Percentiles rank a stretch among this genome's conserved stretches.
These are phyloP conservation scores for Dipteronia sinensis DNA, from an alignment of 345 rosid genomes.

Conservation along the genomic window DNA sequence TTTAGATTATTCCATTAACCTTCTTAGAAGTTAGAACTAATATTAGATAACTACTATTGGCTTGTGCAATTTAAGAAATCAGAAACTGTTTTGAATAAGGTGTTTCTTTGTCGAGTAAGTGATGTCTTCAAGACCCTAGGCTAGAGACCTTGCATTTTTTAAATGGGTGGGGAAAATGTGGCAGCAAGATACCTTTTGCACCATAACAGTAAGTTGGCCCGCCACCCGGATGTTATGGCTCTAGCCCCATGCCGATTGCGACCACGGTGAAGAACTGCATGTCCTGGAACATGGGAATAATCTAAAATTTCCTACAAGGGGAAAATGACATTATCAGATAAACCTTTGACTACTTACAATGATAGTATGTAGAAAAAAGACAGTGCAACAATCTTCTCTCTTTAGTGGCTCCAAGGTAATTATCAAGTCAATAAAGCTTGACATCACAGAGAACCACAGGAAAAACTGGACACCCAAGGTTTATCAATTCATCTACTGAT, in stretches of 20 bases:
- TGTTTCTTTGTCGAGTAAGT: conserved; percentile 10
- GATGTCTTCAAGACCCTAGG: background rate
- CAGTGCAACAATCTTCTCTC: background rate
- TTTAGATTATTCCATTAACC: background rate
- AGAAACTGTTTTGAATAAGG: background rate
- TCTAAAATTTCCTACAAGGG: conserved; percentile 69
- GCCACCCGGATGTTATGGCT: conserved; percentile 79
- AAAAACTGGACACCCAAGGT: background rate
- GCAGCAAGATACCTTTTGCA: conserved; percentile 72
- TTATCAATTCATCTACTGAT: background rate
- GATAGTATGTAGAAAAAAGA: background rate
- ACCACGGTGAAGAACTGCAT: conserved; percentile 89
- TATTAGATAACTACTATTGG: background rate
- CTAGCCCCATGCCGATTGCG: conserved; percentile 97
- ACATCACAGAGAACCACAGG: background rate
- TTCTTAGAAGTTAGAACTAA: background rate
- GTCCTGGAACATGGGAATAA: conserved; percentile 78
- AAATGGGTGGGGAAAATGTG: background rate
- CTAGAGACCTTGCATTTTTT: background rate
- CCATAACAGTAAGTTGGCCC: conserved; percentile 89
- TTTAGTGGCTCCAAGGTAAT: background rate
- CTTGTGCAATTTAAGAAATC: background rate
- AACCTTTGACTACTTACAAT: background rate
- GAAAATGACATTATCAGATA: conserved; percentile 10
- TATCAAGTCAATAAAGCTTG: background rate